Evolutionary conservation across 208 protist species (phyloP), one percentile per base, ranked within the genome.

Genomic region (Wallacemonas sp.): DNA sequence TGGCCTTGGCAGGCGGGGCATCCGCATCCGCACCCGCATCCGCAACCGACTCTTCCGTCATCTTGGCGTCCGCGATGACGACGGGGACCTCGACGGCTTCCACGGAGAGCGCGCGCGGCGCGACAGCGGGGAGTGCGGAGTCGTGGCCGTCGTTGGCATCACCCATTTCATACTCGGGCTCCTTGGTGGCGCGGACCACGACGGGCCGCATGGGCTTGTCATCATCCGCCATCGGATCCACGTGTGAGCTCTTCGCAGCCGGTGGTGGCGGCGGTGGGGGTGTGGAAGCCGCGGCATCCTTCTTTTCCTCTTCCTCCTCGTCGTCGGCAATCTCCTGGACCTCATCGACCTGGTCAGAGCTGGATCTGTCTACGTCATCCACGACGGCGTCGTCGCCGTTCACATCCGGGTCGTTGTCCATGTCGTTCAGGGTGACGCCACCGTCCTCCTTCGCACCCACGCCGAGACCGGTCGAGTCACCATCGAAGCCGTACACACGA

Each of bases 371-470:
- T 17, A 11, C 23, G 19, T 54, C 46, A 19, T 54, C 46, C 46
- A 19, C 46, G 11, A n/a, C n/a, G n/a, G n/a, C n/a, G 36, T 41
- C 36, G 6, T 41, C 36, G 36, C 36, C 36, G 36, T 14, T 41
- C 36, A 41, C 14, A 6, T 44, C 57, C 4, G 2, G 14, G 8
- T 63, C 36, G 23, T 44, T 34, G 12, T 63, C 52, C 6, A 21
- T 11, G 26, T 49, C 41, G 24, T 63, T 36, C 21, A 63, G n/a
- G 16, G 41, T 11, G 36, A 58, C 38, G 17, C 17, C 52, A 2
- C 52, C 52, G 34, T 58, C 52, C 32, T 58, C 52, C 52, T 58
- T 58, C 29, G 52, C 52, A 24, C 52, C 52, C 32, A 30, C 52
- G 23, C 52, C 52, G 32, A 58, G 52, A 24, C 52, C 52, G 14